Base-by-base conservation (phyloP, 2,329 filamentous ascomycete genomes). In the Xylariaceae sp. region DNA sequence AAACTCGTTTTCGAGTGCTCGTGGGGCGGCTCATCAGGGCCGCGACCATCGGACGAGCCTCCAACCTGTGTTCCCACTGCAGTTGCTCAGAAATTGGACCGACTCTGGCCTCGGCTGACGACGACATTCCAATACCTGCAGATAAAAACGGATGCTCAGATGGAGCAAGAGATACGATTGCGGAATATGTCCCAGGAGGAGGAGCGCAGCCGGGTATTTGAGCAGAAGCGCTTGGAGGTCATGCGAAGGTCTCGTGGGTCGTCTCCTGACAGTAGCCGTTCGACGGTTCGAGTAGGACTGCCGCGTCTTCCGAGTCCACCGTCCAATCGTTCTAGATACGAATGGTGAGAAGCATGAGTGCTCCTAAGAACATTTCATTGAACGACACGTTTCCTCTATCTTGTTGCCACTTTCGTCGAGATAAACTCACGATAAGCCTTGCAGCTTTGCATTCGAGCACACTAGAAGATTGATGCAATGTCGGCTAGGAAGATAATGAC, bases 21-120 rank as follows among this genome's bases (percentile, higher is more conserved):
- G 48, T 84, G 81, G 76, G 80, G 80, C 47, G 80, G 76, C 13
- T 83, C 82, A 5, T 73, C 78, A 5, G 64, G 61, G 42, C 58
- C 69, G 1, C 73, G 79, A 13, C 66, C 62, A 6, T 42, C 59
- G 13, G 61, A 66, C 38, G 73, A 75, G 31, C 67, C 59, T 45
- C 59, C 66, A 58, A 69, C 47, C 49, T 77, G 59, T 6, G 75
- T 76, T 1, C 51, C 73, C 14, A 62, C 72, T 2, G 48, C 64
- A 0, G 56, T 73, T 2, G 77, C 78, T 2, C 66, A 68, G 31
- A 73, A 68, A 48, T 72, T 84, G 5, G 80, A 84, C 59, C 67
- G 69, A 19, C 71, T 75, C 4, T 82, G 75, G 63, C 64, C 68
- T 19, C 72, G 65, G 42, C 72, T 75, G 2, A 74, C 81, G 60